Conservation (phyloP, 331 rosid genomes). For the Arachis monticola region DNA sequence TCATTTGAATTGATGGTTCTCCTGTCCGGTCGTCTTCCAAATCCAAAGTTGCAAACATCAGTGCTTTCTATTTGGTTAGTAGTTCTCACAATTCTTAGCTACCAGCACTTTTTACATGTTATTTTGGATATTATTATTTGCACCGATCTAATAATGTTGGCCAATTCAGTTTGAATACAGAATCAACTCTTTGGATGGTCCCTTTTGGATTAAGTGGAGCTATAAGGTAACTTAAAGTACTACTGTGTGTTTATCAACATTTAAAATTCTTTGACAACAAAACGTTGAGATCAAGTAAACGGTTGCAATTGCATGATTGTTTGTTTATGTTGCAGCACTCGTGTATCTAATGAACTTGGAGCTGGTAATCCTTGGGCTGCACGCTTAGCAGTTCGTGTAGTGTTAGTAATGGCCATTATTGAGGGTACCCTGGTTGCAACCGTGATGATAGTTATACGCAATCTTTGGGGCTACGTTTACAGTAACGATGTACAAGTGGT, state of each 20-base stretch:
- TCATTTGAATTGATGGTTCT: constrained; percentile 70
- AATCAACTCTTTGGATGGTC: constrained; percentile 68
- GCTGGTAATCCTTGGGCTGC: constrained; percentile 69
- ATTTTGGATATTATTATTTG: neutral
- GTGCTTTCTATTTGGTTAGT: constrained; percentile 69
- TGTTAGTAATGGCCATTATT: constrained; percentile 54
- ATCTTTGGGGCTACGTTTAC: constrained; percentile 76
- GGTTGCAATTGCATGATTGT: constrained; percentile 5
- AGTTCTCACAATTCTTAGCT: too few relatives aligned
- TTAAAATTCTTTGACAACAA: neutral
- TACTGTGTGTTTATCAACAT: neutral
- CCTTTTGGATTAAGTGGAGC: constrained; percentile 74
- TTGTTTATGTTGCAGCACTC: constrained; percentile 48
- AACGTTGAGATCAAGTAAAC: neutral
- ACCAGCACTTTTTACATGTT: neutral
- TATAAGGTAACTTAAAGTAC: constrained; percentile 55
- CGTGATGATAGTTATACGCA: constrained; percentile 55
- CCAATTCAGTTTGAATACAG: constrained; percentile 63
- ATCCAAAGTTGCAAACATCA: constrained; percentile 73
- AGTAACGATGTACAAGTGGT: constrained; percentile 72
- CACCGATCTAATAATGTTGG: neutral
- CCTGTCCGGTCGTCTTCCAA: constrained; percentile 72
- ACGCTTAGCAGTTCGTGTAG: constrained; percentile 62
- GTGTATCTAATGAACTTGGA: constrained; percentile 85
- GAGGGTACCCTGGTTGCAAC: constrained; percentile 59